Evolutionary conservation across 148 eudicot species (phyloP).

Genomic region (Chenopodium album): DNA sequence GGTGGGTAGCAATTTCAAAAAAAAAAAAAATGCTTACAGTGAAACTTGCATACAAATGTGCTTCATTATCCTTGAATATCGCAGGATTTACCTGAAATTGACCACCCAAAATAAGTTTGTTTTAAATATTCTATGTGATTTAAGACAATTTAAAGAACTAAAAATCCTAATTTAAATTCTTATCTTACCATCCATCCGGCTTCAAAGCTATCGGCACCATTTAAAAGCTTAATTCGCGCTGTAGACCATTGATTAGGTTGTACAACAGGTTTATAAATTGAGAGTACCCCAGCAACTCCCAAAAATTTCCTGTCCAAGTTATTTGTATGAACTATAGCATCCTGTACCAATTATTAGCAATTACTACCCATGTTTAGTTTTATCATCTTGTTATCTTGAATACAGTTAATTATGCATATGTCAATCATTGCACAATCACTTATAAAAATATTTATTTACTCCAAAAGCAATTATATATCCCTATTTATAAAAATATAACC

Average conservation of each 20-base stretch:
- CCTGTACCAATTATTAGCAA: background rate
- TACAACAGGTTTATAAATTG: background rate
- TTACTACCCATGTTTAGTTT: background rate
- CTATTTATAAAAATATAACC: no score
- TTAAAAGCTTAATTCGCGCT: constrained; percentile 1
- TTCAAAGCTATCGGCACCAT: constrained; percentile 7
- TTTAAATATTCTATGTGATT: background rate
- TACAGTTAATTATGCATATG: no score
- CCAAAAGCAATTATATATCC: no score
- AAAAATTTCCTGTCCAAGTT: background rate
- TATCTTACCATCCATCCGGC: constrained; percentile 18
- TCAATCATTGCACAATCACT: no score
- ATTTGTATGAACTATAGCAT: constrained; percentile 5
- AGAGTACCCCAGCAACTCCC: background rate
- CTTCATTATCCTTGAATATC: constrained; percentile 5
- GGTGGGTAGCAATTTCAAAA: no score
- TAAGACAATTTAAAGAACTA: background rate
- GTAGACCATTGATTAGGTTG: background rate
- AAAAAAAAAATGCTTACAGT: background rate
- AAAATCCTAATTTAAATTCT: background rate
- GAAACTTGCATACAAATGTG: constrained; percentile 6
- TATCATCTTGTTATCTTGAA: no score
- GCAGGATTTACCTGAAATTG: constrained; percentile 1
- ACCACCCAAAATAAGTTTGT: background rate
- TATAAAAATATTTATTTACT: no score